Base-by-base conservation (phyloP, 2,329 filamentous ascomycete species). In the Cyphellophora attinorum region DNA sequence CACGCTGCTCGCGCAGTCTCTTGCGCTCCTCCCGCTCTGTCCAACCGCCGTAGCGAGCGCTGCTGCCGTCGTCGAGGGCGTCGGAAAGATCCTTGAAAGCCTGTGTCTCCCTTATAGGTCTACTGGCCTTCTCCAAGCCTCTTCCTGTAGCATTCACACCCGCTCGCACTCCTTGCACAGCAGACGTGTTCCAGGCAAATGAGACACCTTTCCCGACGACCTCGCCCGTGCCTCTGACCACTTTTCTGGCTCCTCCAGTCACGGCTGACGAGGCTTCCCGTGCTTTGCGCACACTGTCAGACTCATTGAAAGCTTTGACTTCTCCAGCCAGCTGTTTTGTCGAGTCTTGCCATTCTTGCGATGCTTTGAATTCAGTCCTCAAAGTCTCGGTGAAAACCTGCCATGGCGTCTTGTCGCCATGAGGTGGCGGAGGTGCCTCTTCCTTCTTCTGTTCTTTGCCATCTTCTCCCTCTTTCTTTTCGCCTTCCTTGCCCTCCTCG, bases 371-470 rank as follows among this genome's bases (percentile, higher is more conserved):
- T 62, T 98, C 91, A 38, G 71, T 73, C 58, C 85, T 77, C 62
- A 98, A 76, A n/a, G 91, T 98, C 56, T 98, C 91, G 54, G 85
- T 85, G 66, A 98, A 98, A 19, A 98, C 91, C 58, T 96, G 85
- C 88, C 91, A 96, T 35, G 91, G 91, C 3, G 89, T 91, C 70
- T 98, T 98, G 65, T 94, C 86, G 41, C 91, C 91, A 55, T 98
- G 91, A 13, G 88, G 89, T n/a, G 91, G 89, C 11, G 88, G 89
- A 14, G 89, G 85, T 10, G 88, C 80, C 23, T 67, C 64, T 41
- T 85, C 76, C 50, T 84, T 75, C 44, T 75, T 64, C 39, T 70
- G 62, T 29, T 72, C 62, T 44, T 76, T 65, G 51, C 75, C 65
- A 38, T 70, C 63, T n/a, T n/a, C n/a, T n/a, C n/a, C n/a, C n/a